Conservation (phyloP, 306 rosid species). For the barrel medic (Medicago truncatula) region DNA sequence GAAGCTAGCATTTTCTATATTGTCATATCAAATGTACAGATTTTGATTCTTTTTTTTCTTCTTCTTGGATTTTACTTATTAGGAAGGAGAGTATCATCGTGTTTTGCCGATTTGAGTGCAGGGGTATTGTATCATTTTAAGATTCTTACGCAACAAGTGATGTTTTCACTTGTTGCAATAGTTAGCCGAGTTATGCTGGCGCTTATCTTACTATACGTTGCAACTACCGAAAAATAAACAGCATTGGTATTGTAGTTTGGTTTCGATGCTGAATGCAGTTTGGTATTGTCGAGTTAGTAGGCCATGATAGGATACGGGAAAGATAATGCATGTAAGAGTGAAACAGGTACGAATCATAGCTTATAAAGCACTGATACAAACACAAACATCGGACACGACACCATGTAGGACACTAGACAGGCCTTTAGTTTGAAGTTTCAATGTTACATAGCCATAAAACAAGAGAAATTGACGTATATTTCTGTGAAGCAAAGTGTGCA, state of each 20-base stretch:
- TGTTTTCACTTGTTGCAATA: not conserved
- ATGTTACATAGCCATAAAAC: not conserved
- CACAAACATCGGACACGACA: no score
- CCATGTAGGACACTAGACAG: not conserved
- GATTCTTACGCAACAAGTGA: not conserved
- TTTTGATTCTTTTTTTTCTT: conserved; percentile 43
- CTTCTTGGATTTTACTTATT: conserved; percentile 2
- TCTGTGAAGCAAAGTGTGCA: conserved; percentile 29
- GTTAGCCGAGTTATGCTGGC: conserved; percentile 4
- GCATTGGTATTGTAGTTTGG: not conserved
- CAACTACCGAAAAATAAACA: not conserved
- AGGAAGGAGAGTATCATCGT: conserved; percentile 17
- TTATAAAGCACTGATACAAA: no score
- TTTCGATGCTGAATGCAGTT: conserved; percentile 14
- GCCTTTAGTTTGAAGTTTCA: not conserved
- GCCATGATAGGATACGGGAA: not conserved
- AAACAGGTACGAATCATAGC: no score
- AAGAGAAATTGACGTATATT: conserved; percentile 26
- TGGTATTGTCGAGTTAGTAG: conserved; percentile 8
- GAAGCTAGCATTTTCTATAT: conserved; percentile 26
- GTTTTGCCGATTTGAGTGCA: conserved; percentile 28
- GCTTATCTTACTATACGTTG: not conserved
- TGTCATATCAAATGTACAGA: conserved; percentile 40
- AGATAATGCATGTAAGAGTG: no score
- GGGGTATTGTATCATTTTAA: conserved; percentile 12